Base-by-base conservation (phyloP, 495 filamentous ascomycete genomes). In the Niebla homalea region DNA sequence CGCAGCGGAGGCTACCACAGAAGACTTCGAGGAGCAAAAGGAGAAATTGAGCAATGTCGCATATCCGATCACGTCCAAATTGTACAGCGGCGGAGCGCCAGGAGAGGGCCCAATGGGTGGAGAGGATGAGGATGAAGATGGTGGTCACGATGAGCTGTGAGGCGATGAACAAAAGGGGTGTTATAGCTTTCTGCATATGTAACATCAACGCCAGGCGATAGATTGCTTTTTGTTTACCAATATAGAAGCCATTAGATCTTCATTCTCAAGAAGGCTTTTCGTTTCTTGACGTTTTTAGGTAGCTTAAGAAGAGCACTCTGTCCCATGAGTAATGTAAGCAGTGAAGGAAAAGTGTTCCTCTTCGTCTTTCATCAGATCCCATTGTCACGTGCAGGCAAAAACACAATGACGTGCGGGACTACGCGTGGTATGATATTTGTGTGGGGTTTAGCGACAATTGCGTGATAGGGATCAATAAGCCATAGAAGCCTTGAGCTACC, bases 11-110 rank as follows among this genome's bases (percentile, higher is more conserved):
- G 92, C 92, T 51, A 78, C 75, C 53, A 74, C 81, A 47, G 93
- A 97, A 75, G 92, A 97, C 73, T 96, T 96, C 60, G 87, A 94
- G 67, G 92, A 99, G 79, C 89, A 97, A 74, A 94, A 90, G 78
- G 90, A 99, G 83, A 94, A 95, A 76, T 80, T 99, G 56, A 90
- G 84, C 60, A 81, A 83, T 69, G 85, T 96, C 49, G 92, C 92
- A 20, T 96, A 97, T 73, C 92, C 92, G 32, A 99, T 99, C 72
- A 99, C 92, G 61, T 90, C 84, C 75, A 99, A 99, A 79, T 72
- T 94, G 46, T 94, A 98, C 72, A 74, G 80, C 63, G 78, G 78
- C 59, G 79, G 73, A 55, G 77, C 78, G 32, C 77, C 71, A 44
- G 73, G 72, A 18, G 53, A 41, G 26, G 43, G 46, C 25, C 64